phyloP scores from a whole-genome alignment of 345 rosid species.

The Citrus sinensis region DVS_A1.0 CM039163.1:39041001-39041500 shows the following conservation, averaged over 20 bases:
- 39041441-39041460: constrained; percentile 98
- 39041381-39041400: too few species aligned
- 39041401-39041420: too few species aligned
- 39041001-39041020: constrained; percentile 29
- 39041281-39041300: constrained; percentile 49
- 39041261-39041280: constrained; percentile 59
- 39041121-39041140: constrained; percentile 5
- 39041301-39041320: background rate
- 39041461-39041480: constrained; percentile 89
- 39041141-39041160: too few species aligned
- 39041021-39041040: constrained; percentile 33
- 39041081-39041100: too few species aligned
- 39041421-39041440: constrained; percentile 5
- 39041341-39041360: too few species aligned
- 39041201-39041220: constrained; percentile 36
- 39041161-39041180: constrained; percentile 30
- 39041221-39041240: constrained; percentile 58
- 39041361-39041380: too few species aligned
- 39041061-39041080: too few species aligned
- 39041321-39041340: too few species aligned
- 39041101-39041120: background rate
- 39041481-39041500: constrained; percentile 95
- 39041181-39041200: constrained; percentile 64
- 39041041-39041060: background rate
- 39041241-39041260: constrained; percentile 44